Evolutionary conservation across 2,329 filamentous ascomycete species (phyloP).

Genomic region (Xylariales sp.): DNA sequence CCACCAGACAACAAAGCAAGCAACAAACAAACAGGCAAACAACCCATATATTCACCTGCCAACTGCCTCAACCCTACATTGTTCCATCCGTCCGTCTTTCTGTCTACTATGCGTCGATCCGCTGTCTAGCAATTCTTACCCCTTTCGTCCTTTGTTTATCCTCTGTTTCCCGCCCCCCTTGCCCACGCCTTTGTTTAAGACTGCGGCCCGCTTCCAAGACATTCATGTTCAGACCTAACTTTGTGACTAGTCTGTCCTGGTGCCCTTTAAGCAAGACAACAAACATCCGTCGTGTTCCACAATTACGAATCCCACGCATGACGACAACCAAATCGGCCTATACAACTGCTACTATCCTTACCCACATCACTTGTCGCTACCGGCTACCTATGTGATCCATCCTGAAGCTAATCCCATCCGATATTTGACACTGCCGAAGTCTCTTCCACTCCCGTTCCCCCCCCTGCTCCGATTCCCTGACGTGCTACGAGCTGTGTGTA

Average conservation of each 20-base stretch:
- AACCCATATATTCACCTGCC: not conserved
- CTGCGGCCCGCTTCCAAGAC: constrained; percentile 3
- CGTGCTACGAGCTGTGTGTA: constrained; percentile 23
- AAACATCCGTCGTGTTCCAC: constrained; percentile 17
- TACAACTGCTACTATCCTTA: not conserved
- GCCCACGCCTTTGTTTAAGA: constrained; percentile 12
- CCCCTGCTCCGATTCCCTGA: constrained; percentile 2
- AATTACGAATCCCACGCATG: constrained; percentile 18
- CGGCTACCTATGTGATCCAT: not conserved
- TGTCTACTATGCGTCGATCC: not conserved
- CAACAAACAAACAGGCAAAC: not conserved
- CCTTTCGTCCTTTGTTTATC: not conserved
- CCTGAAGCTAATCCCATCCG: too few relatives aligned
- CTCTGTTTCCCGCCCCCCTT: not conserved
- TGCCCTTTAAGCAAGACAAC: constrained; percentile 8
- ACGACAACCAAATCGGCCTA: constrained; percentile 17
- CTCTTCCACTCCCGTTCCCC: not conserved
- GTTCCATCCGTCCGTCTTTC: not conserved
- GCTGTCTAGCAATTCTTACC: not conserved
- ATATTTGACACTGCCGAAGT: constrained; percentile 1
- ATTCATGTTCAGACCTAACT: constrained; percentile 1
- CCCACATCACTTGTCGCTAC: constrained; percentile 1
- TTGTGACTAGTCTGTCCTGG: constrained; percentile 16
- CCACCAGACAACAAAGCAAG: not conserved
- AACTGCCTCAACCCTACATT: constrained; percentile 2